Evolutionary conservation across 805 yeast genomes (phyloP), one percentile per base, ranked within the genome.

Genomic region (Metschnikowia orientalis): DNA sequence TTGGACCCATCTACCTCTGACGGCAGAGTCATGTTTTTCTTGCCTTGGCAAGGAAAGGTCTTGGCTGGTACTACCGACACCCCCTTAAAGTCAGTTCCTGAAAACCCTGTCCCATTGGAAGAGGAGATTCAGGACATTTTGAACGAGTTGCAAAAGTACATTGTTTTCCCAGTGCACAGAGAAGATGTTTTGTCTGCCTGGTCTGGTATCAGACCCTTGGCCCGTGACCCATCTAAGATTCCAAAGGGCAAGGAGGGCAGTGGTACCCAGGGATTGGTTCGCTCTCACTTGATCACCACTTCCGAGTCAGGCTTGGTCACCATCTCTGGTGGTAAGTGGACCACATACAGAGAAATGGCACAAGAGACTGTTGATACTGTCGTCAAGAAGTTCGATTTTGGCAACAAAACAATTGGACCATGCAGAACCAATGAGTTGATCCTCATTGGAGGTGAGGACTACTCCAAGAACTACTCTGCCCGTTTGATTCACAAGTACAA

Each of bases 11-110:
- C 85, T 28, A 89, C 97, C 29, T 69, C 90, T 20, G 97, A 89
- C 57, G 97, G 97, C 37, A 79, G 97, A 62, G 97, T 89, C 33
- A 84, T 90, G 83, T 89, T 89, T 66, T 89, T 90, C 69, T 70
- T 89, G 59, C 97, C 97, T 48, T 89, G 97, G 97, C 96, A 88
- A 68, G 95, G 96, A 5, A 84, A 88, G 59, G 95, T 89, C 20
- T 71, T 89, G 45, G 96, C 95, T 38, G 97, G 97, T 57, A 89
- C 97, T 41, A 89, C 97, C 35, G 97, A 89, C 65, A 81, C 86
- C 32, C 95, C 96, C 26, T 62, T 81, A 63, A 75, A 73, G 42
- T 67, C 68, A 44, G 77, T 81, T 34, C 85, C 86, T 26, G 78
- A 70, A 47, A 77, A 73, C 52, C 97, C 97, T 36, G 73, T 77